Base-by-base conservation (phyloP, 1,284 basidiomycete species). In the Prillingera fragicola region DNA sequence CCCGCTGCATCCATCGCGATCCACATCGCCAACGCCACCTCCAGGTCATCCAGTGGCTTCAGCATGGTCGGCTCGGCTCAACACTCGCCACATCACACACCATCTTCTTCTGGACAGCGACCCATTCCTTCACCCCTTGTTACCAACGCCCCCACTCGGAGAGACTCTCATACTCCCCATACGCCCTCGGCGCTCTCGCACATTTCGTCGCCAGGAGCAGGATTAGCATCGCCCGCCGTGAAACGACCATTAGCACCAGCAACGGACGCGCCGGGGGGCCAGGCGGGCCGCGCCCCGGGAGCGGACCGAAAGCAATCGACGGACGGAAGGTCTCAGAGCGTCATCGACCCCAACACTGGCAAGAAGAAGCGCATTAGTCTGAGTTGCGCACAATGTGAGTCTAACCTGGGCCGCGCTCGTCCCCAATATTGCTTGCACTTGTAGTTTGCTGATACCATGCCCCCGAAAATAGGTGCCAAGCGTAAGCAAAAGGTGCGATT, bases 361-460 rank as follows among this genome's bases (percentile, higher is more conserved):
- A 72, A 72, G 56, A 72, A 72, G 63, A 70, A 70, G 50, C 46
- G 70, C 17, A 53, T 72, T 46, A 70, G 68, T 39, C 49, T 72
- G 32, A 69, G 67, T 41, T 72, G 70, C 50, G 66, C 67, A 2
- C 70, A 72, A 38, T 72, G 69, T 69, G 50, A 55, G 69, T 65
- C 8, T 13, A 26, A 5, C 19, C 10, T 17, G 19, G 25, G 3
- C 3, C 2, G 12, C 21, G 22, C 23, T 38, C 4, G 18, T 18
- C 15, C 27, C 27, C 15, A 10, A 10, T 28, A 10, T 28, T 28
- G 10, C 15, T n/a, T 10, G 14, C 18, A 13, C 17, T 15, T 33
- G 9, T 18, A 8, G 33, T 23, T 33, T 36, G 31, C 51, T 45
- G 42, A 48, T 36, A 33, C 10, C 15, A n/a, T 24, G 32, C 13